These are phyloP conservation scores for Penicillium goetzii DNA, from an alignment of 495 filamentous ascomycete genomes.

Conservation along the genomic window DNA sequence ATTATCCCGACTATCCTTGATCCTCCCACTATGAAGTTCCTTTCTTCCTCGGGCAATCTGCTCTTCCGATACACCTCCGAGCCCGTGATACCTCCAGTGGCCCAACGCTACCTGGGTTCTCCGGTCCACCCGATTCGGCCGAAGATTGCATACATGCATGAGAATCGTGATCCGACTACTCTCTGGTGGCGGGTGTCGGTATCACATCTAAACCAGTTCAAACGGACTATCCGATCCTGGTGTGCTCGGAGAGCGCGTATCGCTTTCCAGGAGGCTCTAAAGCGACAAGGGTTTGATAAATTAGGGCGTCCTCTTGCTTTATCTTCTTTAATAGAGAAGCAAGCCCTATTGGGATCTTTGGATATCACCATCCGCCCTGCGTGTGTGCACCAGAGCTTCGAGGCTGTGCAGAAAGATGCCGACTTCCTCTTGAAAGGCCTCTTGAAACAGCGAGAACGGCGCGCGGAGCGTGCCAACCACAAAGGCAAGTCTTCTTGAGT, in stretches of 20 bases:
- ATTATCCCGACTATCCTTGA: conserved; percentile 1
- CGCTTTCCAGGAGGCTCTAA: conserved; percentile 61
- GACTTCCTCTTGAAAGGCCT: conserved; percentile 23
- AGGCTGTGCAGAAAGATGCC: conserved; percentile 33
- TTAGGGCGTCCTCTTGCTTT: conserved; percentile 45
- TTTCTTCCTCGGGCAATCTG: conserved; percentile 23
- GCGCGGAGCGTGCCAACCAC: neutral
- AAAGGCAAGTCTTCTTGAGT: neutral
- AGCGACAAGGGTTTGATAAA: conserved; percentile 57
- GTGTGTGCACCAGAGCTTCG: conserved; percentile 24
- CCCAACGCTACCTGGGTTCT: conserved; percentile 36
- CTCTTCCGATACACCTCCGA: conserved; percentile 31
- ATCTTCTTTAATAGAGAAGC: neutral
- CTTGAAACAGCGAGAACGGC: conserved; percentile 13
- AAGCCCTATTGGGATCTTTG: conserved; percentile 32
- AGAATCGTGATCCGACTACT: conserved; percentile 36
- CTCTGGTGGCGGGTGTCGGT: conserved; percentile 56
- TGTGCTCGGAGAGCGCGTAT: conserved; percentile 50
- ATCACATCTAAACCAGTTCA: conserved; percentile 30
- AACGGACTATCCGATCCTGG: conserved; percentile 58
- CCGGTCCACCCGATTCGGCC: conserved; percentile 37
- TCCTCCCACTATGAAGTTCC: conserved; percentile 23
- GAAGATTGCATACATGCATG: conserved; percentile 43
- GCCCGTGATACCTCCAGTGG: conserved; percentile 33
- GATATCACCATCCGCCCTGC: conserved; percentile 29